Base-by-base conservation (phyloP, 192 early-diverging fungal species). In the Jimgerdemannia flammicorona region DNA sequence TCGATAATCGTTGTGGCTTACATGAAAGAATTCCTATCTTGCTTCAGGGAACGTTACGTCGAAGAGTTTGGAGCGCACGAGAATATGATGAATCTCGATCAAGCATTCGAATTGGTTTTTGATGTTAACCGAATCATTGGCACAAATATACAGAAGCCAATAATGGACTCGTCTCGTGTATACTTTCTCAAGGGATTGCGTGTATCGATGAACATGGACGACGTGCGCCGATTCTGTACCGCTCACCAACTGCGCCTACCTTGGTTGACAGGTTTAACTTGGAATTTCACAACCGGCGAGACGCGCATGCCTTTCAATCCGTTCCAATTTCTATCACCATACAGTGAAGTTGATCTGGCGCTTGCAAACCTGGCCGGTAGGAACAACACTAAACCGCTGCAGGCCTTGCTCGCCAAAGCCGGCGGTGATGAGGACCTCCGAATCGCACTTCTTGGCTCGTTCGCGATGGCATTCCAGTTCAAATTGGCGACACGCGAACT, bases 141-240 rank as follows among this genome's bases (percentile, higher is more conserved):
- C 29, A n/a, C 72, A 40, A 77, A 77, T 18, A n/a, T 73, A 3
- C 9, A 14, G 9, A 39, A 72, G 54, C 64, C 75, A 17, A 63
- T 67, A 39, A 44, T 77, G 43, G 19, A 77, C 66, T 77, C 75
- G 17, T 20, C 72, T 17, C 71, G 72, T 11, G 40, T 77, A 4
- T 77, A 77, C 44, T 77, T 77, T 18, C 68, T 77, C 64, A 44
- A 66, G 44, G 63, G 70, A 4, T 43, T 76, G 29, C 75, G 75
- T 3, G 18, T n/a, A 19, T 54, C 17, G 41, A 73, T 74, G 68
- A 66, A 67, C 39, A 67, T 77, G n/a, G 66, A 74, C 44, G 66
- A 77, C 20, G 41, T 77, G 3, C 72, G 66, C 39, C 66, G 66
- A 54, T 77, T 77, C 73, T 76, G 75, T 71, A 19, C 43, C 11